Conservation (phyloP, 129 eudicot species). For the Artemisia argyi region DNA sequence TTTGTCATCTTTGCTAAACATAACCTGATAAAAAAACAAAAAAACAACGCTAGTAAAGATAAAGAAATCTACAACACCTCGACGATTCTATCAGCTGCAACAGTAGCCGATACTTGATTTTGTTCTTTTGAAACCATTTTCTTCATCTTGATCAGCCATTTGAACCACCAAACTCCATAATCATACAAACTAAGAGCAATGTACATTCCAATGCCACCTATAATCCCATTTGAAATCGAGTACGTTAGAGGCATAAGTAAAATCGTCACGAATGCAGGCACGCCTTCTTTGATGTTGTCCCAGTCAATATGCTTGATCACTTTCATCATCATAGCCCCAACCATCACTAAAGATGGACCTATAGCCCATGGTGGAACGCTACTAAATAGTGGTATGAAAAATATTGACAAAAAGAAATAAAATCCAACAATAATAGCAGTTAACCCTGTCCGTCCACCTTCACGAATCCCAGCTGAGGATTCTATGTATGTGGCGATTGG, state of each 20-base stretch:
- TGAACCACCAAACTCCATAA: conserved; percentile 38
- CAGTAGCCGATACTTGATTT: conserved; percentile 71
- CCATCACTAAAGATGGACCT: conserved; percentile 83
- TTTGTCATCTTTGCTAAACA: conserved; percentile 15
- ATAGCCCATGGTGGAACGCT: conserved; percentile 97
- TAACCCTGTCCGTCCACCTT: conserved; percentile 85
- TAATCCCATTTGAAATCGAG: conserved; percentile 82
- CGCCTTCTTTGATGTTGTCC: conserved; percentile 62
- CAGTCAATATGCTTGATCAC: conserved; percentile 84
- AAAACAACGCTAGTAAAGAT: not conserved
- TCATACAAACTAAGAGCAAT: conserved; percentile 54
- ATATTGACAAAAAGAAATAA: conserved; percentile 62
- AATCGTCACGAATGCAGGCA: conserved; percentile 83
- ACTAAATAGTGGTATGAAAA: conserved; percentile 63
- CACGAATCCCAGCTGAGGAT: conserved; percentile 82
- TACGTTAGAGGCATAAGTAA: conserved; percentile 82
- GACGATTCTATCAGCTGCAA: conserved; percentile 39
- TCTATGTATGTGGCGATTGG: conserved; percentile 76
- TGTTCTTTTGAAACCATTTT: conserved; percentile 58
- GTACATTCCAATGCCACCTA: conserved; percentile 80
- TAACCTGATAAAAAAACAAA: not conserved
- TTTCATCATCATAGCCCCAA: conserved; percentile 91
- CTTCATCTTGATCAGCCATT: conserved; percentile 63
- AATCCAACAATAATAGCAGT: conserved; percentile 74
- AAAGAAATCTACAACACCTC: conserved; percentile 33